Evolutionary conservation across 495 filamentous ascomycete genomes (phyloP), one percentile per base, ranked within the genome.

Genomic region (Aspergillus avenaceus): DNA sequence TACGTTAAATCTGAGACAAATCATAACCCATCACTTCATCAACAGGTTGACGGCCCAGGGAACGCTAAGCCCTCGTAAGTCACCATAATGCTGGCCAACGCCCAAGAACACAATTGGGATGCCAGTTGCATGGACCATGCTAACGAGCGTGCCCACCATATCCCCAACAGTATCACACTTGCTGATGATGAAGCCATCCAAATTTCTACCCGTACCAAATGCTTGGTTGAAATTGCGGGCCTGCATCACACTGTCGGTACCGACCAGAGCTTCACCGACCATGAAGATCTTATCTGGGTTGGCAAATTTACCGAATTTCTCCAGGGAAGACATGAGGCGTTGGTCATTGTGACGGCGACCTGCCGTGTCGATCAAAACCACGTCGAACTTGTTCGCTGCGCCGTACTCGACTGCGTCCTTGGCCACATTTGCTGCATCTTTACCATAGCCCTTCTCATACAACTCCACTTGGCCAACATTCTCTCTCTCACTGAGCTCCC

Each of bases 141-240:
- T 96, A 24, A 98, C 93, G 54, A 98, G 69, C 4, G 90, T 96
- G 24, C 93, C 93, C 34, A 96, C 90, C 93, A 97, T 98, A 71
- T 97, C 92, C 22, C 93, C 93, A 36, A 97, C 93, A 1, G 93
- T 98, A 70, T 98, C 93, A 66, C 93, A 98, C 64, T 98, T 98
- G 51, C 85, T 91, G 60, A 98, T 96, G 58, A 98, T 95, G 61
- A 98, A 98, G 3, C 93, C 93, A 67, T 98, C 93, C 40, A 95
- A 64, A 42, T 82, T 81, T 54, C 90, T 78, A 24, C 82, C 87
- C 3, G 79, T 74, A 5, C 92, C 93, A 73, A 98, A 98, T 2
- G 87, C 86, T 21, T 83, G 80, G 61, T 97, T 97, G 75, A 98
- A 98, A 60, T 96, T 96, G 45, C 91, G 76, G 5, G 95, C 93